Conservation (phyloP, 257 asterid genomes). For the Solanum megistacrolobum region DNA sequence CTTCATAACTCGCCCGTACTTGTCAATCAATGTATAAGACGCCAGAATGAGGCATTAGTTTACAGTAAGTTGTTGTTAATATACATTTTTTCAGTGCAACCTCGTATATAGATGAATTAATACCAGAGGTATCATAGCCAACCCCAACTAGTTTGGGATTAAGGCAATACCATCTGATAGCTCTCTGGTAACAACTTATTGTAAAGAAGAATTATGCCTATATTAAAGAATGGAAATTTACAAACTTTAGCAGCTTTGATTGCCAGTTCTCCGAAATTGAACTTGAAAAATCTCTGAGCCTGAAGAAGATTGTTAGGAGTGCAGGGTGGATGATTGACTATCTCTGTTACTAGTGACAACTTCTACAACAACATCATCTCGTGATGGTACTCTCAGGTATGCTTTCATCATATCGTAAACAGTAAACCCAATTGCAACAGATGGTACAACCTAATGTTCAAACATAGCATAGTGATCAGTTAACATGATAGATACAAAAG, state of each 20-base stretch:
- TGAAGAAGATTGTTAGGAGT: conserved; percentile 19
- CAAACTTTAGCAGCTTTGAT: not conserved
- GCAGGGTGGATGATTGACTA: conserved; percentile 29
- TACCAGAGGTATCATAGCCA: not conserved
- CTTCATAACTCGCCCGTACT: not conserved
- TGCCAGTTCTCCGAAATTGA: too few species aligned
- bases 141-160: not conserved
- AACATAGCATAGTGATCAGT: not conserved
- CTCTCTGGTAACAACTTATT: not conserved
- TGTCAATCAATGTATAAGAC: not conserved
- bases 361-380: conserved; percentile 45
- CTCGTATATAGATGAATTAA: not conserved
- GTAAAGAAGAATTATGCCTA: not conserved
- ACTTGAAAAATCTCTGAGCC: not conserved
- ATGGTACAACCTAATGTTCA: conserved; percentile 72
- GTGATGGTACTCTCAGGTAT: conserved; percentile 66
- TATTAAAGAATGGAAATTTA: not conserved
- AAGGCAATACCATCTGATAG: not conserved
- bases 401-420: conserved; percentile 74
- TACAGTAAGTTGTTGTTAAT: not conserved
- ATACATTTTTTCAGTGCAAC: not conserved
- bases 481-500: not conserved
- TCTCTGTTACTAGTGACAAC: conserved; percentile 20
- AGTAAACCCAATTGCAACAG: conserved; percentile 93
- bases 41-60: not conserved